Evolutionary conservation across 805 yeast species (phyloP), one percentile per base, ranked within the genome.

Genomic region (Isabelozyma pseudorhagii): DNA sequence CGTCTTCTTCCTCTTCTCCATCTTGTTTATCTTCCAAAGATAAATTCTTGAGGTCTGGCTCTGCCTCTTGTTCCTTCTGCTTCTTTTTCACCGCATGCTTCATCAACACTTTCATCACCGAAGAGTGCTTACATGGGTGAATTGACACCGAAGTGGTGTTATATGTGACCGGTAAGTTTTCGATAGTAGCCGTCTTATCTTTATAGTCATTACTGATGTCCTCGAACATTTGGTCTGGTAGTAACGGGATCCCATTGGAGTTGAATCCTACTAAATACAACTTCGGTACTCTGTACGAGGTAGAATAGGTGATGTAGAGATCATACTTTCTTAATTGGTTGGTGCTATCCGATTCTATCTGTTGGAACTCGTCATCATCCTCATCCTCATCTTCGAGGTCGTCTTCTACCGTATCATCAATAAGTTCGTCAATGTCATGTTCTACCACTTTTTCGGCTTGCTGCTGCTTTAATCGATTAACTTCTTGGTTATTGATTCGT

Each of bases 101-200:
- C 79, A 94, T 82, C 53, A 94, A 73, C 42, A 91, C 87, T 59
- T 83, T 84, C 99, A 94, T 94, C 17, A 94, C 99, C 39, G 86
- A 83, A 1, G 98, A 92, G 66, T 94, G 99, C 56, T 86, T 85
- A 65, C 99, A 94, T 1, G 99, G 99, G 64, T 94, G 99, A 46
- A 94, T 93, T 7, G 97, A 89, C 6, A 94, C 91, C 0, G 88
- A 77, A 0, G 94, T 87, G 44, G 87, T 79, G 61, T 84, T 82
- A 44, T 80, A 82, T 46, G 84, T 77, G 58, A 91, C 91, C 10
- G 99, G 98, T 5, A 96, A 85, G 54, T 82, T 83, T 67, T 94
- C 99, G 51, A 94, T 93, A 0, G 99, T 94, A 17, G 93, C 99
- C 1, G 99, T 94, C 69, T 94, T 94, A 60, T 93, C 90, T 61